Conservation (phyloP, 371 early-diverging fungal genomes). For the Syncephalis plumigaleata region DNA sequence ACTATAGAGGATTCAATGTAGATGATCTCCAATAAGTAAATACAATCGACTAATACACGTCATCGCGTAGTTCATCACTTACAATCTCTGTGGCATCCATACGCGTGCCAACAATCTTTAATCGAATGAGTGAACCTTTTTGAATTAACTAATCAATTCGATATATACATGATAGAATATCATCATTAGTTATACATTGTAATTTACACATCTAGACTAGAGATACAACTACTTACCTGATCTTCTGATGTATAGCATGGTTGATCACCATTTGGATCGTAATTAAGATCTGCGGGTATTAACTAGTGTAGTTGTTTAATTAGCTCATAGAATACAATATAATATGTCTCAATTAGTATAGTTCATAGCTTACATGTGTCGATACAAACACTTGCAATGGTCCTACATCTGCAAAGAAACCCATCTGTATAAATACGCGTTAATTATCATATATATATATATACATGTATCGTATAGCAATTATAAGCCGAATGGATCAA, state of each 20-base stretch:
- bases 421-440: slow-evolving; percentile 45
- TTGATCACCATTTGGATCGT: slow-evolving; percentile 72
- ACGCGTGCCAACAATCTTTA: slow-evolving; percentile 89
- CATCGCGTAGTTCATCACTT: no score
- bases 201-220: no score
- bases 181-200: neutral
- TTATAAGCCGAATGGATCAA: no score
- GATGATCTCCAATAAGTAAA: no score
- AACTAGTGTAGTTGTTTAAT: slow-evolving; percentile 26
- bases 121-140: slow-evolving; percentile 71
- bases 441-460: neutral
- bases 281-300: slow-evolving; percentile 77
- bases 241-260: slow-evolving; percentile 76
- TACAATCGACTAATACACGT: no score
- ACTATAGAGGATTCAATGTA: slow-evolving; percentile 17
- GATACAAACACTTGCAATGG: slow-evolving; percentile 96
- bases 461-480: neutral
- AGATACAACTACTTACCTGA: slow-evolving; percentile 26
- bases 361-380: slow-evolving; percentile 39
- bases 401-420: slow-evolving; percentile 94
- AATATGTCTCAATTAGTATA: neutral
- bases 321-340: no score
- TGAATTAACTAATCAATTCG: slow-evolving; percentile 72
- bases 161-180: slow-evolving; percentile 2
- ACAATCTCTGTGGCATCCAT: slow-evolving; percentile 90